Conservation (phyloP, 306 rosid species). For the Trifolium repens region DNA sequence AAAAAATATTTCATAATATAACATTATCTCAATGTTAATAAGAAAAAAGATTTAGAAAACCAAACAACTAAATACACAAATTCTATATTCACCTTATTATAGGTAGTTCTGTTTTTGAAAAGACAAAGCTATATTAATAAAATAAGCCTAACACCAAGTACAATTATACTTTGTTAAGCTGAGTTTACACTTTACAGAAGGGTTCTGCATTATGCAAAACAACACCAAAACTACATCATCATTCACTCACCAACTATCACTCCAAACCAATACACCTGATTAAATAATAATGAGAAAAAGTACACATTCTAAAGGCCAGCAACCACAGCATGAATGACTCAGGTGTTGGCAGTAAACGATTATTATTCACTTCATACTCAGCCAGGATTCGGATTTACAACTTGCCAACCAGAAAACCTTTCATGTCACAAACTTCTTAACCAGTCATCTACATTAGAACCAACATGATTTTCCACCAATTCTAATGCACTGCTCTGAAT, state of each 20-base stretch:
- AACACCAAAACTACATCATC: background rate
- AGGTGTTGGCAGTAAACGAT: too few relatives aligned
- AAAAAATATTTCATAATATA: too few relatives aligned
- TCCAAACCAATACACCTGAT: background rate
- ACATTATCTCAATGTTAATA: too few relatives aligned
- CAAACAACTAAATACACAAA: background rate
- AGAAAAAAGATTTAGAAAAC: background rate
- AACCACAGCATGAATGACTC: too few relatives aligned
- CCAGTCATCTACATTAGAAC: background rate
- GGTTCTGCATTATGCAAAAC: background rate
- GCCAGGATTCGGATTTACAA: background rate
- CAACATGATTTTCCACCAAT: background rate
- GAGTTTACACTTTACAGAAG: background rate
- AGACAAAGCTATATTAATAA: too few relatives aligned
- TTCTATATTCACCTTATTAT: background rate
- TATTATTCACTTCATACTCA: background rate
- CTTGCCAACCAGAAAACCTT: background rate
- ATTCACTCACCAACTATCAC: background rate
- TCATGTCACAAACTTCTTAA: background rate
- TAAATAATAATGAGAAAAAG: background rate
- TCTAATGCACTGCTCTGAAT: background rate
- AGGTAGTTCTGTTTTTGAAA: background rate
- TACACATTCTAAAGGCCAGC: background rate
- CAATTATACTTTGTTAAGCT: background rate
- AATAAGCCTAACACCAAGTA: background rate